phyloP scores from a whole-genome alignment of 116 monocot genomes.

The Phalaenopsis hybrid region DNA sequence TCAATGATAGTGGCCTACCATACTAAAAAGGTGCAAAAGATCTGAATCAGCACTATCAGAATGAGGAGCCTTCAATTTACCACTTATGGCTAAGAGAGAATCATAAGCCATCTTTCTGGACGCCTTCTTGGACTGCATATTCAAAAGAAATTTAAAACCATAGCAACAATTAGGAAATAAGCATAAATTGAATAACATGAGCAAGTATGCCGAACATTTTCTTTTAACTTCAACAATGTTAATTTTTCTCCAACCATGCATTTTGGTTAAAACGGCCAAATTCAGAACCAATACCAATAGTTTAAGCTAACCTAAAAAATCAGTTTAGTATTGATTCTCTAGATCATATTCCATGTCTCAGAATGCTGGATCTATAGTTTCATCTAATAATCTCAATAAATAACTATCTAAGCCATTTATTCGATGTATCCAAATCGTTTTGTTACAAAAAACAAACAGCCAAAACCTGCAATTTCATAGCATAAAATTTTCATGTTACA shows the following conservation, averaged over 20 bases:
- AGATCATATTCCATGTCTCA: background rate
- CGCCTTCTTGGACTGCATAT: constrained; percentile 69
- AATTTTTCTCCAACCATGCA: background rate
- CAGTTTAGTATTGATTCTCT: background rate
- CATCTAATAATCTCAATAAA: background rate
- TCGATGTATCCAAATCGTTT: background rate
- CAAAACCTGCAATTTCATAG: background rate
- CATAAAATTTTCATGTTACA: background rate
- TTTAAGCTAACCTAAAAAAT: background rate
- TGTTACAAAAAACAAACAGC: background rate
- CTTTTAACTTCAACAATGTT: background rate
- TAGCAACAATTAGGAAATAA: background rate
- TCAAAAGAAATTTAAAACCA: background rate
- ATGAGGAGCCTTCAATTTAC: constrained; percentile 45
- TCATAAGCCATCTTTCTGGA: constrained; percentile 82
- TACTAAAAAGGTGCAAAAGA: constrained; percentile 54
- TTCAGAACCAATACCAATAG: background rate
- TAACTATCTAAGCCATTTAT: background rate
- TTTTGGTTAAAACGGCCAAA: background rate
- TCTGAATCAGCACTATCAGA: constrained; percentile 32
- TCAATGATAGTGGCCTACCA: constrained; percentile 35
- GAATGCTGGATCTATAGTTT: background rate
- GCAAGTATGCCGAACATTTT: background rate
- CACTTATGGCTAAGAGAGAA: constrained; percentile 42
- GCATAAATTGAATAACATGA: background rate